Evolutionary conservation across 2,329 filamentous ascomycete genomes (phyloP), one percentile per base, ranked within the genome.

Genomic region (Nigrospora osmanthi): DNA sequence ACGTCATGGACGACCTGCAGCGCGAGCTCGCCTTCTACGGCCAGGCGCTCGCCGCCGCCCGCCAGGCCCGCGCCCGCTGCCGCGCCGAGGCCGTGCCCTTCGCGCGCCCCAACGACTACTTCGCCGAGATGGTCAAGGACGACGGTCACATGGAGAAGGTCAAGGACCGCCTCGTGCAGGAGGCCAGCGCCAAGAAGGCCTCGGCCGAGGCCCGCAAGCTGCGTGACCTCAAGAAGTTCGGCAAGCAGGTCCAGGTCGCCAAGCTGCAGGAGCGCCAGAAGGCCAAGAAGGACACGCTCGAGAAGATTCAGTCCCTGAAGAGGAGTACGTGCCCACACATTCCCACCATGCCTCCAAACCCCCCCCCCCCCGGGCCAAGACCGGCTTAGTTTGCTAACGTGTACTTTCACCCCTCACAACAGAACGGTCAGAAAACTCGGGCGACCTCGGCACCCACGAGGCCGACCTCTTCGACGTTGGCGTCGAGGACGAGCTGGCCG

Each of bases 121-220:
- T 98, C 58, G 93, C 93, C 38, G 93, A 98, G 75, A 98, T 97
- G 90, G 84, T 96, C 59, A 97, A 97, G 80, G 88, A 85, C 59
- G 93, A 98, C 63, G 91, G 94, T 58, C 93, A 96, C 67, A 98
- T 98, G 93, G 87, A 87, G 63, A 90, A 87, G 75, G 87, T 98
- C 63, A 94, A 94, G 75, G 81, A 84, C 59, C 95, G 94, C 76
- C 73, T 97, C 58, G 78, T 95, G 50, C 90, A 97, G 59, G 89
- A 94, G 60, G 93, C 91, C 0, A 87, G 91, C 11, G 76, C 81
- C 49, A 95, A 95, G 76, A 95, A 95, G 73, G 91, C 93, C 1
- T 80, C 89, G 28, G 83, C 87, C 19, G 93, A 98, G 67, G 93
- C 93, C 7, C 81, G 89, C 63, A 89, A 89, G 70, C 84, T 91